Evolutionary conservation across 2,329 filamentous ascomycete species (phyloP).

Genomic region (Fusarium redolens): DNA sequence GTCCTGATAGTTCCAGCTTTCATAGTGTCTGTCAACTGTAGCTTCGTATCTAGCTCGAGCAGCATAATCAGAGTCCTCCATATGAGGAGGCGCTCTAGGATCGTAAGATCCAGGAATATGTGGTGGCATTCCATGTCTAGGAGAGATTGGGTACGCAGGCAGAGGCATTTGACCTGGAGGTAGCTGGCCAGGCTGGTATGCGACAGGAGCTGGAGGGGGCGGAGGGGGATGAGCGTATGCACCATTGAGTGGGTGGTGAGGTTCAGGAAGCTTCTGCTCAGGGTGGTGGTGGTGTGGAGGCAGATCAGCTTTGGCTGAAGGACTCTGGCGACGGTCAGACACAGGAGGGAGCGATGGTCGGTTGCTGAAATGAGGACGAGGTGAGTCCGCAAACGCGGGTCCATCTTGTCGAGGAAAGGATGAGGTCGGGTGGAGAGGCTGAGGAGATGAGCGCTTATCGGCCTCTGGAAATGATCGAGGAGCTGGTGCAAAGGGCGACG

Average conservation of each 20-base stretch:
- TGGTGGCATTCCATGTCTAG: conserved; percentile 58
- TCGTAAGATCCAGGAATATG: conserved; percentile 58
- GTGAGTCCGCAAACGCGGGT: conserved; percentile 57
- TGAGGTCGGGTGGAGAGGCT: conserved; percentile 54
- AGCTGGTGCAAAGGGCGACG: conserved; percentile 62
- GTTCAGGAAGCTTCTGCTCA: conserved; percentile 54
- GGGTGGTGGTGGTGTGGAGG: conserved; percentile 47
- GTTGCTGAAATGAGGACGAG: conserved; percentile 50
- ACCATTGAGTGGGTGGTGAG: conserved; percentile 51
- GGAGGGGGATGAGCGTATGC: conserved; percentile 50
- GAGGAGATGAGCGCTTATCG: conserved; percentile 60
- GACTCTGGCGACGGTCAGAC: conserved; percentile 56
- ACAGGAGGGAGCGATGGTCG: conserved; percentile 55
- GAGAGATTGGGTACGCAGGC: conserved; percentile 63
- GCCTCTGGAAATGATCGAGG: conserved; percentile 55
- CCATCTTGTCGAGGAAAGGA: conserved; percentile 55
- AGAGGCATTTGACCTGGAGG: conserved; percentile 62
- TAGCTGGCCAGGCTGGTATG: conserved; percentile 56
- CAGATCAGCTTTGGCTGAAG: conserved; percentile 55
- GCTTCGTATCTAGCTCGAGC: conserved; percentile 58
- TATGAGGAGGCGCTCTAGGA: conserved; percentile 55
- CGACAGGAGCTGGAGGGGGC: conserved; percentile 52
- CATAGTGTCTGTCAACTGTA: conserved; percentile 60
- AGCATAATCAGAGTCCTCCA: conserved; percentile 59
- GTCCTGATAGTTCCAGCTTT: conserved; percentile 66